Evolutionary conservation across 371 early-diverging fungal species (phyloP).

Genomic region (Amoeboaphelidium protococcarum): DNA sequence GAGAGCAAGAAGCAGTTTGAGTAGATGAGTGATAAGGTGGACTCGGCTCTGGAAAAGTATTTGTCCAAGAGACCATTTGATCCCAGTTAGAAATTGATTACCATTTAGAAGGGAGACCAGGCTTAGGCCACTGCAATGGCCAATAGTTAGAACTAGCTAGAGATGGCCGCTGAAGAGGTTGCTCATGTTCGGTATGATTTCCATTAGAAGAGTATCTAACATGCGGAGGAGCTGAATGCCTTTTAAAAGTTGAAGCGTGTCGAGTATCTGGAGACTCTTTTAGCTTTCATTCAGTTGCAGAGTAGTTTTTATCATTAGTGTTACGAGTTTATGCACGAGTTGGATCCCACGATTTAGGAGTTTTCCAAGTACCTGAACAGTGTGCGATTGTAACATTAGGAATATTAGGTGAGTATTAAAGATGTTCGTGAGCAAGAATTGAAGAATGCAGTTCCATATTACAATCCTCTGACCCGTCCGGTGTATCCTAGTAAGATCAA

Average conservation of each 20-base stretch:
- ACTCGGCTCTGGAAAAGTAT: conserved; percentile 23
- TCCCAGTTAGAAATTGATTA: background rate
- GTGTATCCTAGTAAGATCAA: background rate
- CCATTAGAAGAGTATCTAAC: conserved; percentile 31
- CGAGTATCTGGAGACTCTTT: conserved; percentile 45
- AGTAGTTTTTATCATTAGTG: conserved; percentile 45
- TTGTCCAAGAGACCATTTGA: conserved; percentile 25
- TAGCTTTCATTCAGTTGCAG: conserved; percentile 40
- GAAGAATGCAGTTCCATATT: background rate
- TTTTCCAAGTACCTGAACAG: conserved; percentile 15
- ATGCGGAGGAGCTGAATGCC: conserved; percentile 31
- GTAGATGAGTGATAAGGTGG: conserved; percentile 31
- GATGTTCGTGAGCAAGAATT: background rate
- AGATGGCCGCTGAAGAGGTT: conserved; percentile 25
- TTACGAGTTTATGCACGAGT: conserved; percentile 35
- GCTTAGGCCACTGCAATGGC: background rate
- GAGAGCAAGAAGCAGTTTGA: conserved; percentile 32
- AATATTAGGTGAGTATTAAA: background rate
- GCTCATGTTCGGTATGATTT: conserved; percentile 26
- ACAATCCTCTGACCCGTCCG: background rate
- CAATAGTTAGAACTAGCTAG: background rate
- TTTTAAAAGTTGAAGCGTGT: conserved; percentile 33
- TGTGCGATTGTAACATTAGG: background rate
- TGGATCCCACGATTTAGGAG: conserved; percentile 45
- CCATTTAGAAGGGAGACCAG: background rate